Evolutionary conservation across 1,284 basidiomycete genomes (phyloP).

Genomic region (Pascua sp.): DNA sequence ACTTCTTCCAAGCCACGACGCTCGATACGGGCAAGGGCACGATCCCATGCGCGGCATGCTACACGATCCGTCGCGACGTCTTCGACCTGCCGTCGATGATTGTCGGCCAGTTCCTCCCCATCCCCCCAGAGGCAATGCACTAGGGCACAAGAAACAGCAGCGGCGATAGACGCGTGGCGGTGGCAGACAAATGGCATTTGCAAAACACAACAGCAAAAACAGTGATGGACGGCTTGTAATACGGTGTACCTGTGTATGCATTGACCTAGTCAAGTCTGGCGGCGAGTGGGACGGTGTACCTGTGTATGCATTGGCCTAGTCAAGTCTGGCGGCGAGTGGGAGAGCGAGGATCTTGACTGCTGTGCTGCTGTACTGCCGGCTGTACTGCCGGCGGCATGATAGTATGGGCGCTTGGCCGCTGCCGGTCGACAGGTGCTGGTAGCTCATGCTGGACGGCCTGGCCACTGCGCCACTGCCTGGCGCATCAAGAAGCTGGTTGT

Average conservation of each 20-base stretch:
- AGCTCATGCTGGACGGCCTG: too few relatives aligned
- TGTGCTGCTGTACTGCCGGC: too few relatives aligned
- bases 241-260: not conserved
- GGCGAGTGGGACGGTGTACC: not conserved
- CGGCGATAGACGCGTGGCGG: not conserved
- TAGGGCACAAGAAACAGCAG: not conserved
- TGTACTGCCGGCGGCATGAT: too few relatives aligned
- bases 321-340: not conserved
- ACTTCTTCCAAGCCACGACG: slow-evolving; percentile 87
- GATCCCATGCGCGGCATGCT: slow-evolving; percentile 75
- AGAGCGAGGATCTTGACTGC: too few relatives aligned
- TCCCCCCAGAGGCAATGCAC: slow-evolving; percentile 24
- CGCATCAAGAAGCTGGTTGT: too few relatives aligned
- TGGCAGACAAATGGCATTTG: not conserved
- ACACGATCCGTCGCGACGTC: slow-evolving; percentile 80
- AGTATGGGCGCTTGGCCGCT: too few relatives aligned
- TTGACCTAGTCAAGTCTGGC: not conserved
- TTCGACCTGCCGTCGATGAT: slow-evolving; percentile 67
- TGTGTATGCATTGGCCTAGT: not conserved
- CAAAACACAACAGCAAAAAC: not conserved
- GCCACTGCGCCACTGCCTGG: too few relatives aligned
- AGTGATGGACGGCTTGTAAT: not conserved
- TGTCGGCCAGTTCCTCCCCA: slow-evolving; percentile 61
- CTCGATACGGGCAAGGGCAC: slow-evolving; percentile 45
- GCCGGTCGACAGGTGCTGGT: too few relatives aligned